These are phyloP conservation scores for Striga asiatica DNA, from an alignment of 257 asterid species.

Conservation along the genomic window DNA sequence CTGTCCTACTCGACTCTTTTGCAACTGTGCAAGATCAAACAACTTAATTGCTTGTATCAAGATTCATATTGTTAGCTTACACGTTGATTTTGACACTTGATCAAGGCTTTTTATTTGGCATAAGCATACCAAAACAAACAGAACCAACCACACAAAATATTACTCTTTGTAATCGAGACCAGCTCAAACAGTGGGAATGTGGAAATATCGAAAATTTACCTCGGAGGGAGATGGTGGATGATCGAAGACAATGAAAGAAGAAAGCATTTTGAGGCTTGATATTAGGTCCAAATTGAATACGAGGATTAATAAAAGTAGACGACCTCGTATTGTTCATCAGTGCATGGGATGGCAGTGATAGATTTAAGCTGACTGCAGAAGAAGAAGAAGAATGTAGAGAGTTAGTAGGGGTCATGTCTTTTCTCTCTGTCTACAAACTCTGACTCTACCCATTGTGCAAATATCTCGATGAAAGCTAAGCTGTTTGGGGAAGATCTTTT, in stretches of 20 bases:
- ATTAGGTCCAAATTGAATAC: background rate
- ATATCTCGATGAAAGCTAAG: background rate
- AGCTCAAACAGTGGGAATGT: no score
- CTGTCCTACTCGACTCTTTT: constrained; percentile 42
- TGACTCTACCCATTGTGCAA: constrained; percentile 19
- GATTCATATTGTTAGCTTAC: no score
- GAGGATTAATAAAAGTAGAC: background rate
- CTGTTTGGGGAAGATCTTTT: constrained; percentile 10
- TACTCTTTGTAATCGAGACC: no score
- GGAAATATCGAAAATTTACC: constrained; percentile 15
- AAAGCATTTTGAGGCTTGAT: constrained; percentile 16
- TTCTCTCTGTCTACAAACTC: background rate
- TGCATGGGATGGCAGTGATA: constrained; percentile 10
- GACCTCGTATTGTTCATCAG: constrained; percentile 2
- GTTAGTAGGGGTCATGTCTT: constrained; percentile 27
- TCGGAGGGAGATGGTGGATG: constrained; percentile 20
- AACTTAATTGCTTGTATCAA: no score
- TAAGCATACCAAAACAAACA: no score
- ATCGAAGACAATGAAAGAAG: constrained; percentile 15
- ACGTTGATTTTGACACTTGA: no score
- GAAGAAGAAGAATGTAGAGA: constrained; percentile 11
- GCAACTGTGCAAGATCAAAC: constrained; percentile 56
- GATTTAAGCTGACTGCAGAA: constrained; percentile 9
- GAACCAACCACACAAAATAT: no score
- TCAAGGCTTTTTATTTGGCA: no score